phyloP scores from a whole-genome alignment of 2,329 filamentous ascomycete species.

The Clarireedia homoeocarpa region DNA sequence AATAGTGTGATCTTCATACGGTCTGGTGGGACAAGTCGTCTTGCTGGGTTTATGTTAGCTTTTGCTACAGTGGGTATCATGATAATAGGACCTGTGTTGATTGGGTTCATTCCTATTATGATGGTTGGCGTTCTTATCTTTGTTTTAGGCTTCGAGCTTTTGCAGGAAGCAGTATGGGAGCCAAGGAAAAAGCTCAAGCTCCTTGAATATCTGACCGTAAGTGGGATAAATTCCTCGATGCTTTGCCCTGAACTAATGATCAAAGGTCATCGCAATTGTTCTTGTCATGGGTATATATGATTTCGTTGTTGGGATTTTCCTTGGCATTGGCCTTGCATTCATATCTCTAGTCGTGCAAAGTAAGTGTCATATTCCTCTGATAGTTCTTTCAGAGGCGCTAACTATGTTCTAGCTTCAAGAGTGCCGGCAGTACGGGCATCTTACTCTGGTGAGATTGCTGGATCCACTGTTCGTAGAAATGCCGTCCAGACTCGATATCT shows the following conservation, averaged over 20 bases:
- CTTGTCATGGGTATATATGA: constrained; percentile 95
- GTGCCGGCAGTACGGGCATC: constrained; percentile 82
- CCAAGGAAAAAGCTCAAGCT: constrained; percentile 82
- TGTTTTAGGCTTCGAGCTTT: constrained; percentile 83
- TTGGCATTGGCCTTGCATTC: constrained; percentile 87
- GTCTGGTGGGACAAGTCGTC: constrained; percentile 77
- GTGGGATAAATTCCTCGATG: constrained; percentile 18
- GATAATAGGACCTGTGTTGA: constrained; percentile 76
- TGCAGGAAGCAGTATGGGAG: constrained; percentile 80
- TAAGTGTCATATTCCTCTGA: background rate
- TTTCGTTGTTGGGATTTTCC: constrained; percentile 88
- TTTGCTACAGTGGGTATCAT: constrained; percentile 72
- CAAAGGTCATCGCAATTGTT: constrained; percentile 72
- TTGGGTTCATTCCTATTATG: constrained; percentile 93
- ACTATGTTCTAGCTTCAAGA: constrained; percentile 48
- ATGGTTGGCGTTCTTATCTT: constrained; percentile 95
- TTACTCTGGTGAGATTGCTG: constrained; percentile 84
- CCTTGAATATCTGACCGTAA: constrained; percentile 80
- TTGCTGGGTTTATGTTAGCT: constrained; percentile 82
- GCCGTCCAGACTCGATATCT: constrained; percentile 83
- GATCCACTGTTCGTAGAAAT: constrained; percentile 87
- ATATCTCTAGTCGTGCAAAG: constrained; percentile 83
- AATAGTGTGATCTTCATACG: constrained; percentile 97
- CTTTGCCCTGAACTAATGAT: constrained; percentile 18
- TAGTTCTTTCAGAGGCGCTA: background rate